Base-by-base conservation (phyloP, 345 rosid genomes). In the Citrus sp. region DNA sequence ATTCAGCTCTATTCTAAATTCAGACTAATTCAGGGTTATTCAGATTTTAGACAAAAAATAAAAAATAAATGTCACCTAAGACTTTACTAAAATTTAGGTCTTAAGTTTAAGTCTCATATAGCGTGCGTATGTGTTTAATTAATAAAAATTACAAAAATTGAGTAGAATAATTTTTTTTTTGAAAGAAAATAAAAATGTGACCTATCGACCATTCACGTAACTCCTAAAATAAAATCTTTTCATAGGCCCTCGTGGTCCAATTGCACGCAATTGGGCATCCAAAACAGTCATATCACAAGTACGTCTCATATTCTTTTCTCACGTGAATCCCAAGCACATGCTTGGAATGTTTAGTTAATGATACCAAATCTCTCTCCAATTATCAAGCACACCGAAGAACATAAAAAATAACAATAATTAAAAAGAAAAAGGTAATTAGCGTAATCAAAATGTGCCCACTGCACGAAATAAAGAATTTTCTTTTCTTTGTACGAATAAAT, bases 371-470 rank as follows among this genome's bases (percentile, higher is more conserved):
- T 27, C 70, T 46, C 35, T 49, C 51, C 77, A 77, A 82, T 54
- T 51, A 82, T 51, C 16, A 8, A 35, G 34, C 62, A 18, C 62
- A 7, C 4, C 24, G 34, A 68, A 27, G 54, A 77, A 67, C n/a
- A 24, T 35, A 7, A 13, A 7, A 8, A 51, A 18, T 13, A 16
- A 21, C 3, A 27, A 28, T 27, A 10, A 63, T 19, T 12, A 25
- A 22, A n/a, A 37, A 58, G 6, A 7, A 65, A 56, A 63, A 49
- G 28, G 14, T 10, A 32, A 30, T 30, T 49, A 30, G 30, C 24
- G 34, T 32, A 32, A 56, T 62, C 64, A 76, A 42, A 58, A 72
- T 67, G 49, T 74, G 69, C 83, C 83, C 77, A 69, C 77, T 56
- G 16, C 77, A 63, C 74, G 42, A 34, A 77, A 18, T 4, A 18